Evolutionary conservation across 805 yeast genomes (phyloP).

Genomic region (Kregervanrija pseudodelftensis): DNA sequence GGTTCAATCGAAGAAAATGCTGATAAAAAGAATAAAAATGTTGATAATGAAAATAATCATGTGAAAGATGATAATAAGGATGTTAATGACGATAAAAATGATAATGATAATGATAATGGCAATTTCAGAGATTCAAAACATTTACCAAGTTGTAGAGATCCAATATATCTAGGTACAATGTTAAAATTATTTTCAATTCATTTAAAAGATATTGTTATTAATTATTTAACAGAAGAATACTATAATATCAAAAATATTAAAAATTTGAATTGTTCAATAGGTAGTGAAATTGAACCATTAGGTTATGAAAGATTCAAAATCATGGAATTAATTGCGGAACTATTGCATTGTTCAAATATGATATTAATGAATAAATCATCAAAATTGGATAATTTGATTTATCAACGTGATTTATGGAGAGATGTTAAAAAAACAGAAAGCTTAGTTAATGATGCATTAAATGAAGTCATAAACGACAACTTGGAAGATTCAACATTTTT

Average conservation of each 20-base stretch:
- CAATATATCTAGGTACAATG: constrained; percentile 84
- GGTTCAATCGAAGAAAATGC: constrained; percentile 18
- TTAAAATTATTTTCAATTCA: constrained; percentile 61
- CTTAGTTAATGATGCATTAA: constrained; percentile 29
- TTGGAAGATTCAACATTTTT: neutral
- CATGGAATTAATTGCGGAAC: constrained; percentile 87
- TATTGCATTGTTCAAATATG: constrained; percentile 95
- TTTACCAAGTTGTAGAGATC: constrained; percentile 86
- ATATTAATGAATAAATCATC: constrained; percentile 71
- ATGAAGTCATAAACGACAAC: constrained; percentile 22
- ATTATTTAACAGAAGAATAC: constrained; percentile 25
- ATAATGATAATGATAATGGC: neutral
- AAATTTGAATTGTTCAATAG: constrained; percentile 43
- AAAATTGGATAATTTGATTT: constrained; percentile 54
- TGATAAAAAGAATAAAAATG: constrained; percentile 5
- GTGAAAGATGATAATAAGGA: constrained; percentile 1
- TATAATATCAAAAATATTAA: constrained; percentile 9
- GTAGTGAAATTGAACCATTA: constrained; percentile 53
- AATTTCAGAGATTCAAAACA: constrained; percentile 20
- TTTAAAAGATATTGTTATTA: constrained; percentile 24
- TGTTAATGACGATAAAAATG: constrained; percentile 5
- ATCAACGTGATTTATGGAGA: constrained; percentile 65
- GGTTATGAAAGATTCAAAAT: constrained; percentile 89
- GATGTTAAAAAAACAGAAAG: constrained; percentile 39
- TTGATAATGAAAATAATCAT: neutral